Evolutionary conservation across 495 filamentous ascomycete species (phyloP).

Genomic region (Oidiodendron maius): DNA sequence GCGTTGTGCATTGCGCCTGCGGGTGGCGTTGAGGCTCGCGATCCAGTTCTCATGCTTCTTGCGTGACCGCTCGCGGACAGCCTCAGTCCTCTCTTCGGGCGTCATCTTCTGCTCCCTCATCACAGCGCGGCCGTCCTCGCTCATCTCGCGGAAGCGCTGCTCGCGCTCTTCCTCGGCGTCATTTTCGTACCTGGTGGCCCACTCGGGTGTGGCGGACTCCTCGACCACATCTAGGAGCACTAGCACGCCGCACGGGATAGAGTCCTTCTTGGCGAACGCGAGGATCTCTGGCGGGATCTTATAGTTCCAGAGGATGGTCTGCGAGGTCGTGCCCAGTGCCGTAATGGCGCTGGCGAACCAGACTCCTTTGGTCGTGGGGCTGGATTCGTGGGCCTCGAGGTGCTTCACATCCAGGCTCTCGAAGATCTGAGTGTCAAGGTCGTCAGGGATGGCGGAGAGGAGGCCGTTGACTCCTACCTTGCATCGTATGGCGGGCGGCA

Average conservation of each 20-base stretch:
- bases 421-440: conserved; percentile 15
- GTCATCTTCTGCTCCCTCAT: conserved; percentile 39
- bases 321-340: conserved; percentile 42
- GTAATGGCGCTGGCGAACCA: conserved; percentile 55
- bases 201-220: conserved; percentile 48
- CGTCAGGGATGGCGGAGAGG: conserved; percentile 15
- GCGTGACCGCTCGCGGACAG: conserved; percentile 17
- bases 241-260: conserved; percentile 57
- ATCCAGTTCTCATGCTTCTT: conserved; percentile 14
- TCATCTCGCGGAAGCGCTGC: conserved; percentile 25
- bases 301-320: conserved; percentile 55
- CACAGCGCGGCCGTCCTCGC: conserved; percentile 31
- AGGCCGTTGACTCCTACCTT: conserved; percentile 19
- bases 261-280: conserved; percentile 41
- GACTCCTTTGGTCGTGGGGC: conserved; percentile 31
- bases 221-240: conserved; percentile 47
- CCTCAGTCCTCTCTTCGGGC: conserved; percentile 37
- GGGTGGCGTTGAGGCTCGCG: conserved; percentile 25
- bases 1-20: conserved; percentile 24
- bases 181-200: conserved; percentile 41
- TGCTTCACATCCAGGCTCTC: conserved; percentile 15
- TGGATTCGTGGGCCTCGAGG: conserved; percentile 15
- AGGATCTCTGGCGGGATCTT: conserved; percentile 49
- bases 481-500: conserved; percentile 14
- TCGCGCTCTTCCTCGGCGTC: conserved; percentile 32